Evolutionary conservation across 768 basidiomycete species (phyloP), one percentile per base, ranked within the genome.

Genomic region (Tricholoma bakamatsutake): DNA sequence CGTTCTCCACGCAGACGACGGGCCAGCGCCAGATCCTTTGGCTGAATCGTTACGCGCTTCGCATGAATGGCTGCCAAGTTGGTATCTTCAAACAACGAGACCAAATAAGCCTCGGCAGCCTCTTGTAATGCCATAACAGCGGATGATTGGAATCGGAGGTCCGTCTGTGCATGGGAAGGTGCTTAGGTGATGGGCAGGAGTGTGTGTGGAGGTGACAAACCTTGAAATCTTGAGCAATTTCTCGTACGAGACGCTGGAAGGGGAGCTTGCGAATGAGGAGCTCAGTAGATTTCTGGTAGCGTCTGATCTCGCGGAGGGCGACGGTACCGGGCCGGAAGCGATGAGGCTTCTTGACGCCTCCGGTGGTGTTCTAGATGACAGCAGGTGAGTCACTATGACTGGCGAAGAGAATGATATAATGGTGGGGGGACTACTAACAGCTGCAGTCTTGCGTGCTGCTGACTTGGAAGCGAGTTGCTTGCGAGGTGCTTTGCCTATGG

Each of bases 211-310:
- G 35, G 58, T 46, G 34, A 64, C 71, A 42, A 45, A 78, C 79
- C 78, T 88, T 89, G 80, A 87, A 87, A 72, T 90, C 87, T 73
- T 88, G 87, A 49, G 86, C 86, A 62, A 88, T 90, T 69, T 89
- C 87, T 72, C 86, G 84, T 58, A 88, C 86, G 58, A 88, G 77
- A 57, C 86, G 79, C 67, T 87, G 84, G 78, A 87, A 88, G 62
- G 81, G 80, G 21, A 81, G 78, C 69, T 83, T 84, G 64, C 81
- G 78, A 65, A 84, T 83, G 58, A 84, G 76, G 34, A 84, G 73
- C 66, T 84, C 81, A 28, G 82, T 84, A 12, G 80, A 82, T 68
- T 83, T 83, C 62, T 83, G 82, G 68, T 83, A 80, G 33, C 79
- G 77, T 61, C 85, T 73, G 63, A 87, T 88, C 73, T 88, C 85